Conservation (phyloP, 768 basidiomycete species). For the Vishniacozyma victoriae region DNA sequence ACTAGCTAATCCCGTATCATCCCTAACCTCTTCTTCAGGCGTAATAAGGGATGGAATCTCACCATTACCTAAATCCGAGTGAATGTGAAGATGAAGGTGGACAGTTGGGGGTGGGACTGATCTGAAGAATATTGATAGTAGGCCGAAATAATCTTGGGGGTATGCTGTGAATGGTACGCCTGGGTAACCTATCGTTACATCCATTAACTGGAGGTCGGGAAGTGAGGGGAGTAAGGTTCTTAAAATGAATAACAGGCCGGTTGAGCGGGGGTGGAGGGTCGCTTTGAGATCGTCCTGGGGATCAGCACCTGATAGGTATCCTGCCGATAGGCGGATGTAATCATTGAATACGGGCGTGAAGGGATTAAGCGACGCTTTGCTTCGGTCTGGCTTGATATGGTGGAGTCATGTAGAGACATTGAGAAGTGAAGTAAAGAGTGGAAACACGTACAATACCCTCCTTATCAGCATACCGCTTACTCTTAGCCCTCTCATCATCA, state of each 20-base stretch:
- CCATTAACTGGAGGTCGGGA: conserved; percentile 72
- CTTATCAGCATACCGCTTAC: conserved; percentile 81
- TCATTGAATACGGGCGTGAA: no score
- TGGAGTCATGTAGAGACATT: no score
- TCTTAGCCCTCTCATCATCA: conserved; percentile 73
- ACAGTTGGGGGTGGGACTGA: conserved; percentile 75
- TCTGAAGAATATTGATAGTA: conserved; percentile 79
- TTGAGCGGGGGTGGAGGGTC: conserved; percentile 83
- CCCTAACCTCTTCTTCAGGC: conserved; percentile 42
- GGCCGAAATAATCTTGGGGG: conserved; percentile 78
- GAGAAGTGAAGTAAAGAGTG: no score
- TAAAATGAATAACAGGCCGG: conserved; percentile 78
- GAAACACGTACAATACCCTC: conserved; percentile 80
- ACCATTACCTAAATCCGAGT: conserved; percentile 55
- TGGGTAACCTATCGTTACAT: conserved; percentile 86
- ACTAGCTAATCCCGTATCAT: conserved; percentile 47
- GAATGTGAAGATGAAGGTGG: conserved; percentile 79
- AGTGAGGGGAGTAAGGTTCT: conserved; percentile 73
- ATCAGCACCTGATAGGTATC: neutral
- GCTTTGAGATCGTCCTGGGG: conserved; percentile 70
- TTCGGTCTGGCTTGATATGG: no score
- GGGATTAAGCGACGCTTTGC: no score
- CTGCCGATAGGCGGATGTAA: no score
- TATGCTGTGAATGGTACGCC: conserved; percentile 75
- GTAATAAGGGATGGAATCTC: conserved; percentile 49